Conservation (phyloP, 2,329 filamentous ascomycete genomes). For the Macrophomina tecta region DNA sequence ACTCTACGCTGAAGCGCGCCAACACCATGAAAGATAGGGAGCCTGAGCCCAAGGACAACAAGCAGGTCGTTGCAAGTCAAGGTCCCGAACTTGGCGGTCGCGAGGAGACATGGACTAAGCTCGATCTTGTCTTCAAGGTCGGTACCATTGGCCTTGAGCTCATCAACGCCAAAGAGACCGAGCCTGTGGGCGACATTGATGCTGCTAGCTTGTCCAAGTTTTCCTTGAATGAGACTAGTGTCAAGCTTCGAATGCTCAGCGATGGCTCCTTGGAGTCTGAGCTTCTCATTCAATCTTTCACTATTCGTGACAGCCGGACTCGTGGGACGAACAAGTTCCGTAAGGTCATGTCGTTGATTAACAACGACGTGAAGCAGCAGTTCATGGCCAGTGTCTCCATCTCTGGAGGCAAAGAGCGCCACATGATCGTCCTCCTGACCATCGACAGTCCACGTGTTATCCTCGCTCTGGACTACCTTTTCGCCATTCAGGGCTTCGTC, state of each 20-base stretch:
- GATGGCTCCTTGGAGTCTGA: constrained; percentile 93
- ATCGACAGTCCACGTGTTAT: constrained; percentile 95
- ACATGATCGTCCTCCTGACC: constrained; percentile 87
- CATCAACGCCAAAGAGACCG: constrained; percentile 74
- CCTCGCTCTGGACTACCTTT: constrained; percentile 93
- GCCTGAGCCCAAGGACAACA: constrained; percentile 41
- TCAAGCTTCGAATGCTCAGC: constrained; percentile 92
- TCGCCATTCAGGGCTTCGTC: constrained; percentile 85
- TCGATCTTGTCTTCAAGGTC: constrained; percentile 90
- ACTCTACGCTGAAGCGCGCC: constrained; percentile 58
- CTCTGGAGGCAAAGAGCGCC: constrained; percentile 80
- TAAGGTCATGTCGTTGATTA: constrained; percentile 97
- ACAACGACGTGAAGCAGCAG: constrained; percentile 89
- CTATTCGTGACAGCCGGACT: constrained; percentile 88
- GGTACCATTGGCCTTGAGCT: constrained; percentile 88
- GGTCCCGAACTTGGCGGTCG: constrained; percentile 72
- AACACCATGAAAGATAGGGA: constrained; percentile 52
- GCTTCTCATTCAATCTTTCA: constrained; percentile 90
- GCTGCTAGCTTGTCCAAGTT: constrained; percentile 89
- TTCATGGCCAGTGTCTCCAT: constrained; percentile 98
- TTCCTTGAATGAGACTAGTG: constrained; percentile 87
- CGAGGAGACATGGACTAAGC: constrained; percentile 82
- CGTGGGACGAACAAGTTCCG: constrained; percentile 93
- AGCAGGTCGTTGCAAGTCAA: constrained; percentile 55
- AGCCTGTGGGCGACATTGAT: constrained; percentile 79